Percentiles rank a stretch among this genome's conserved stretches.
These are phyloP conservation scores for Boletus edulis DNA, from an alignment of 768 basidiomycete species.

Conservation along the genomic window DNA sequence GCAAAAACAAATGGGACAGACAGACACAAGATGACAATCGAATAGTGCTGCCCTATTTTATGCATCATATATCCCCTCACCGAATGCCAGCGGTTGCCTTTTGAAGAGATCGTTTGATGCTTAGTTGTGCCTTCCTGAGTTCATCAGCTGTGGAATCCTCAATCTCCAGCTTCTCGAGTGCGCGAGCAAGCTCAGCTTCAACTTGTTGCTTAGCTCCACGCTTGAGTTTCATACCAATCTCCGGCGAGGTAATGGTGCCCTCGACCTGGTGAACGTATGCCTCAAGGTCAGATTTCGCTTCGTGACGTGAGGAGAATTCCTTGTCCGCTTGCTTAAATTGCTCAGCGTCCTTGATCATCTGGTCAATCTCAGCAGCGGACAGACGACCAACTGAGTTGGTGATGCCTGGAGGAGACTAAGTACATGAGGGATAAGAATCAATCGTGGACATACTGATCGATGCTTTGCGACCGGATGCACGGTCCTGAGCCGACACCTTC, in stretches of 20 bases:
- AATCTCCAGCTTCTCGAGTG: conserved; percentile 97
- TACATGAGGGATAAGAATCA: not conserved
- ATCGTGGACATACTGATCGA: conserved; percentile 73
- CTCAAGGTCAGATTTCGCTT: conserved; percentile 98
- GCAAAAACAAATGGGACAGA: conserved; percentile 10
- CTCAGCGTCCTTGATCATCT: conserved; percentile 99
- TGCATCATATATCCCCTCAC: conserved; percentile 36
- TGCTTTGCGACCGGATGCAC: conserved; percentile 98
- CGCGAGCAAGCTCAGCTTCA: conserved; percentile 96
- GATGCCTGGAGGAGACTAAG: conserved; percentile 57
- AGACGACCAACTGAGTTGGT: conserved; percentile 99
- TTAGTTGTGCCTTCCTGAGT: conserved; percentile 92
- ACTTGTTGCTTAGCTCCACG: conserved; percentile 93
- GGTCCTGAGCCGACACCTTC: conserved; percentile 98
- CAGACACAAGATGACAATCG: conserved; percentile 15
- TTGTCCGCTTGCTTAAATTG: conserved; percentile 96
- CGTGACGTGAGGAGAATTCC: conserved; percentile 97
- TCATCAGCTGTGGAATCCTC: conserved; percentile 94
- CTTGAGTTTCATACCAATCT: conserved; percentile 98
- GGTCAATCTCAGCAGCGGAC: conserved; percentile 95
- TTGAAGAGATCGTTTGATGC: conserved; percentile 95
- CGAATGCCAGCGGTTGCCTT: conserved; percentile 93
- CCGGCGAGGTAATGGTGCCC: conserved; percentile 92
- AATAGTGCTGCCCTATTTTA: conserved; percentile 17
- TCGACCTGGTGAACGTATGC: conserved; percentile 97